Conservation (phyloP, 352 stramenopile genomes). For the Phytophthora crassamura region DNA sequence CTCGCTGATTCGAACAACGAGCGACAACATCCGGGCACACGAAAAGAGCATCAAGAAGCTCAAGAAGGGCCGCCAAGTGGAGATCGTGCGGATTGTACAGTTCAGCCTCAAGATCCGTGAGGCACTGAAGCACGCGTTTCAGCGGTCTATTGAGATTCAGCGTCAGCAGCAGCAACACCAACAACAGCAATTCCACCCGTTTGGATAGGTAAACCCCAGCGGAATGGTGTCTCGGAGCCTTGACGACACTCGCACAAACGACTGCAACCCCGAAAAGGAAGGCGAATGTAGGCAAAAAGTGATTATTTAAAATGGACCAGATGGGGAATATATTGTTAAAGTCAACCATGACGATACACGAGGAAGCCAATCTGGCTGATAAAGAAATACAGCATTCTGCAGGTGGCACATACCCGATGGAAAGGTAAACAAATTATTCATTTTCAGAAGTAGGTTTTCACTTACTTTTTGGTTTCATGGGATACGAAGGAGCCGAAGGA, state of each 20-base stretch:
- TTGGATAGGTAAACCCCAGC: constrained; percentile 20
- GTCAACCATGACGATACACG: constrained; percentile 73
- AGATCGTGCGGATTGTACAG: constrained; percentile 79
- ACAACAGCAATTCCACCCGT: constrained; percentile 23
- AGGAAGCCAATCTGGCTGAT: constrained; percentile 83
- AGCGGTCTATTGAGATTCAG: constrained; percentile 37
- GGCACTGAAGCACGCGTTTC: constrained; percentile 50
- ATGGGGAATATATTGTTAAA: no score
- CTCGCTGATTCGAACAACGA: constrained; percentile 48
- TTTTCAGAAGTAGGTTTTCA: neutral
- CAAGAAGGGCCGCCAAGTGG: constrained; percentile 64
- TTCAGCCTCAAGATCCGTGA: constrained; percentile 63
- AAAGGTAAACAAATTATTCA: constrained; percentile 10
- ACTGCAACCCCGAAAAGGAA: constrained; percentile 13
- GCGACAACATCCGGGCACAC: constrained; percentile 49
- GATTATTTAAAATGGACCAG: constrained; percentile 44
- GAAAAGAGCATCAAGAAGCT: constrained; percentile 47
- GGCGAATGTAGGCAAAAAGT: constrained; percentile 24
- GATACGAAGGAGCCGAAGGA: constrained; percentile 88
- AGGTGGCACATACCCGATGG: constrained; percentile 5
- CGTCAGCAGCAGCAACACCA: constrained; percentile 39
- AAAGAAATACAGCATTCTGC: constrained; percentile 86
- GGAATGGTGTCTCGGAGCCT: neutral
- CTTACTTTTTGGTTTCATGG: constrained; percentile 86
- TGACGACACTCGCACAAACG: constrained; percentile 3